Evolutionary conservation across 768 basidiomycete genomes (phyloP).

Genomic region (Mycena galopus): DNA sequence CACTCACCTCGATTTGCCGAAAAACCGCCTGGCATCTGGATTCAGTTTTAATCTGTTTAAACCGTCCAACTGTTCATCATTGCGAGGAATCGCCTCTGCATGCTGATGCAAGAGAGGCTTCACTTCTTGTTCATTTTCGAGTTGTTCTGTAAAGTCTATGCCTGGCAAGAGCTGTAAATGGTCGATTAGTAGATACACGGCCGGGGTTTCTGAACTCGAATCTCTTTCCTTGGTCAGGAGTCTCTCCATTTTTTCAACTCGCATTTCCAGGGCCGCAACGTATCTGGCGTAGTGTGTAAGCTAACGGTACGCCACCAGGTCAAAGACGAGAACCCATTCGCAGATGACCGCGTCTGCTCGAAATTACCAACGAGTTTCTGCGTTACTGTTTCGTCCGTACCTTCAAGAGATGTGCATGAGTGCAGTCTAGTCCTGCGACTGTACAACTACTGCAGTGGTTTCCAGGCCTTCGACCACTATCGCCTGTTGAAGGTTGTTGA

Average conservation of each 20-base stretch:
- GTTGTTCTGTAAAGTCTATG: conserved; percentile 72
- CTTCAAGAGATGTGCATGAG: conserved; percentile 76
- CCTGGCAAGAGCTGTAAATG: conserved; percentile 61
- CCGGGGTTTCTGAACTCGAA: too few species aligned
- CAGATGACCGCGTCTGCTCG: conserved; percentile 64
- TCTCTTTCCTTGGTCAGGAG: conserved; percentile 58
- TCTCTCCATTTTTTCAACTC: conserved; percentile 73
- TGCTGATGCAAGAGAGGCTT: conserved; percentile 41
- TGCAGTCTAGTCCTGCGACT: conserved; percentile 70
- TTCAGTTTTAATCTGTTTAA: conserved; percentile 53
- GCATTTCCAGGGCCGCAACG: conserved; percentile 70
- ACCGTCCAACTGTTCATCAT: conserved; percentile 48
- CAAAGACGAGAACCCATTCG: conserved; percentile 63
- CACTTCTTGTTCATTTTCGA: conserved; percentile 51
- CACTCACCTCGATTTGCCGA: conserved; percentile 54
- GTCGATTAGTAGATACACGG: neutral
- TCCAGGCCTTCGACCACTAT: conserved; percentile 74
- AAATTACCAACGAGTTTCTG: neutral
- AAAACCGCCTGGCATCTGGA: conserved; percentile 59
- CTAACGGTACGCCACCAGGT: neutral
- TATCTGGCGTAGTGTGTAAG: conserved; percentile 57
- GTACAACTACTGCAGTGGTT: conserved; percentile 76
- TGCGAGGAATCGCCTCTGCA: conserved; percentile 51
- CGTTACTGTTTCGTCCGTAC: conserved; percentile 45
- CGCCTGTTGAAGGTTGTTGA: conserved; percentile 60